These are phyloP conservation scores for Macadamia integrifolia DNA, from an alignment of 164 flowering plant species.

Conservation along the genomic window DNA sequence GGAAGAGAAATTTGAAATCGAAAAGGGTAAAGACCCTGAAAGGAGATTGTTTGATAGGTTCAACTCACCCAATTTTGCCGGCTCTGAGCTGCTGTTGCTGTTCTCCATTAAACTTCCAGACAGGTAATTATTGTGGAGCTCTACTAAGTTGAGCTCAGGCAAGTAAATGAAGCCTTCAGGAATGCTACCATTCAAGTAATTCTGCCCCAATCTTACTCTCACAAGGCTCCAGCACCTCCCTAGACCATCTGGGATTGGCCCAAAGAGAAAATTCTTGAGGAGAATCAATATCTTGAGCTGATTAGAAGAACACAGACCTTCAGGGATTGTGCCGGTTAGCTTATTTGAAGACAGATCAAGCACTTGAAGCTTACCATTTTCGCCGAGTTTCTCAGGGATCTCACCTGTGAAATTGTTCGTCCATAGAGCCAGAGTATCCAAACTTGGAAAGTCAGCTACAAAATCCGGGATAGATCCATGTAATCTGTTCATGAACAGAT, in stretches of 20 bases:
- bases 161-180: conserved; percentile 73
- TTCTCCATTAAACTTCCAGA: conserved; percentile 64
- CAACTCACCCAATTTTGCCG: conserved; percentile 44
- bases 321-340: conserved; percentile 87
- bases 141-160: conserved; percentile 62
- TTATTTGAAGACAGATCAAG: conserved; percentile 89
- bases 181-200: conserved; percentile 84
- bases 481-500: conserved; percentile 79
- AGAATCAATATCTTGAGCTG: conserved; percentile 64
- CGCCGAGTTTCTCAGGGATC: conserved; percentile 69
- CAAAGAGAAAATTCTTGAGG: conserved; percentile 71
- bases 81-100: conserved; percentile 24
- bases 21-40: conserved; percentile 59
- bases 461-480: conserved; percentile 87
- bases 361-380: conserved; percentile 49
- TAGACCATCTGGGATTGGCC: conserved; percentile 73
- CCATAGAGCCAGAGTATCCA: conserved; percentile 67
- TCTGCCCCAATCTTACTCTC: conserved; percentile 76
- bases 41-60: conserved; percentile 75
- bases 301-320: conserved; percentile 46
- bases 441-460: conserved; percentile 51
- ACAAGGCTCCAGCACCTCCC: conserved; percentile 65
- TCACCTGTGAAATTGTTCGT: conserved; percentile 90
- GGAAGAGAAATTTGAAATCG: conserved; percentile 60
- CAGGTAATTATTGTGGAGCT: conserved; percentile 69